A percentile compares a stretch with the other conserved stretches of the same genome.
Conservation (phyloP, 2,329 filamentous ascomycete genomes). For the Curvularia verruculosa region DNA sequence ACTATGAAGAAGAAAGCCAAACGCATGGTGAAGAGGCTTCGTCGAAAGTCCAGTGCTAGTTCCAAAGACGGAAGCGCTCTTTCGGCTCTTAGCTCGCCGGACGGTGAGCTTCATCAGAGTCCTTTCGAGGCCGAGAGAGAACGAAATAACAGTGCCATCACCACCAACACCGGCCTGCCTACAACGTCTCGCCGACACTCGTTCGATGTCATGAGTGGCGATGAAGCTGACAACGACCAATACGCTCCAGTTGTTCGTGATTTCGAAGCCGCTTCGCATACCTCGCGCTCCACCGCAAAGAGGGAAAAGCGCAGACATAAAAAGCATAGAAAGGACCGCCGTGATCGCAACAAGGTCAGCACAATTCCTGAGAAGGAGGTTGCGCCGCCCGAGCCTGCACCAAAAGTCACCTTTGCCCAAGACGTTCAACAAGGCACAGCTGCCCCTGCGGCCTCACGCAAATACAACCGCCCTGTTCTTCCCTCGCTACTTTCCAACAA, state of each 20-base stretch:
- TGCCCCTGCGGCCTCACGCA: constrained; percentile 59
- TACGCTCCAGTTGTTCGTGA: constrained; percentile 54
- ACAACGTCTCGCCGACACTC: constrained; percentile 45
- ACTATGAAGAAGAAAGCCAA: constrained; percentile 77
- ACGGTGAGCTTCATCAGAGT: constrained; percentile 47
- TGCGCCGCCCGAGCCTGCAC: constrained; percentile 13
- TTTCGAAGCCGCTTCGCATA: constrained; percentile 52
- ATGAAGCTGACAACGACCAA: constrained; percentile 61
- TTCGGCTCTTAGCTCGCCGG: constrained; percentile 56
- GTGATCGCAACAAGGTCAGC: constrained; percentile 46
- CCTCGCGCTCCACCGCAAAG: constrained; percentile 46
- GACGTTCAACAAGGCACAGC: constrained; percentile 36
- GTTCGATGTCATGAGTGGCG: constrained; percentile 56
- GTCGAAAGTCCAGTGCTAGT: constrained; percentile 77
- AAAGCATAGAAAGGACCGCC: constrained; percentile 55
- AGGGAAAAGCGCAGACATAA: constrained; percentile 50
- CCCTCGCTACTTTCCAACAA: constrained; percentile 73
- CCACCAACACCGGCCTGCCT: constrained; percentile 25
- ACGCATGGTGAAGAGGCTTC: constrained; percentile 73
- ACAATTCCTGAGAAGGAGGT: constrained; percentile 34
- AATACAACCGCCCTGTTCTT: constrained; percentile 60
- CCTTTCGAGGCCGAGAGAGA: constrained; percentile 48
- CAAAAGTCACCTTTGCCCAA: constrained; percentile 51
- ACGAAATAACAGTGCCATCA: constrained; percentile 29
- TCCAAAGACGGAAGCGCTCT: constrained; percentile 65